Evolutionary conservation across 2,329 filamentous ascomycete genomes (phyloP), one percentile per base, ranked within the genome.

Genomic region (Botrytis cinerea): DNA sequence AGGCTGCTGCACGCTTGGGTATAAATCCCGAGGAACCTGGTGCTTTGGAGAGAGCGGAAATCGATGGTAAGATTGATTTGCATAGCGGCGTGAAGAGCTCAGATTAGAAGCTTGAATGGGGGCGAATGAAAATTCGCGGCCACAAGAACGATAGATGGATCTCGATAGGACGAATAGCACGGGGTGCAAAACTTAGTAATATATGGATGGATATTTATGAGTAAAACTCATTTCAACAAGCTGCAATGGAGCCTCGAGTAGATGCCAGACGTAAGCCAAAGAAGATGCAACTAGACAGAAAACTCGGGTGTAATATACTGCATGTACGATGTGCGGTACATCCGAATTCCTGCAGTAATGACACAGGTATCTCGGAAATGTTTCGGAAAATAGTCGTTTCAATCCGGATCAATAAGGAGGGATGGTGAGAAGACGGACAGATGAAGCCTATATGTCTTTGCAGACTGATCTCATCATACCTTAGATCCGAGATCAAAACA

Each of bases 1-100:
- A 85, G 48, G 84, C 84, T 76, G 85, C 86, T 0, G 83, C 87
- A 80, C 78, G 82, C 25, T 75, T 84, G 20, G 86, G 86, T 0
- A 82, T 88, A 25, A 84, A 87, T 79, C 77, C 85, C 48, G 64
- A 67, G 28, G 78, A 78, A 62, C 79, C 79, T 2, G 78, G 77
- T 1, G 78, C 75, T 32, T 69, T 80, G 62, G 78, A 79, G 71
- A 69, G 66, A 45, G 78, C 75, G 35, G 78, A 79, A 73, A n/a
- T 68, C 22, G 70, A 48, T 46, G 70, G 71, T 18, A 68, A 68
- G 51, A 43, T 64, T 64, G 43, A 71, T 54, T 54, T 63, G 25
- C 48, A 57, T 25, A 20, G 48, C 35, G 48, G 18, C 3, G 25
- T 40, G 20, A 57, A 68, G 48, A 68, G 66, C 35, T 16, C 25